Conservation (phyloP, 306 rosid species). For the Lablab purpureus region DNA sequence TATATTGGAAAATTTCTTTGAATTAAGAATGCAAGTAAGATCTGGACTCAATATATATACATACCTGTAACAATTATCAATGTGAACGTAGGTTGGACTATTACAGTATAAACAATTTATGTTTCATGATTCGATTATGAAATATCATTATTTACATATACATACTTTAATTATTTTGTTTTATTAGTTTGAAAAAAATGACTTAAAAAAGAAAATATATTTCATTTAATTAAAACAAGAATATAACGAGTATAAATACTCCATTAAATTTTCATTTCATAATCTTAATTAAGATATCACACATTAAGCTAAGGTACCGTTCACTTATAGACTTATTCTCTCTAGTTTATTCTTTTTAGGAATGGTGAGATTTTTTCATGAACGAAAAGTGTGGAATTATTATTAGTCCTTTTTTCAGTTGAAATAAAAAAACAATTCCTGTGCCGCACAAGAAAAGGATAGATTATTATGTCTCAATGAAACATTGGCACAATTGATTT, state of each 20-base stretch:
- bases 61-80: too few species aligned
- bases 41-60: too few species aligned
- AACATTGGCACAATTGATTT: not conserved
- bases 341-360: too few species aligned
- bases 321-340: too few species aligned
- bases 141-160: too few species aligned
- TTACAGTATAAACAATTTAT: too few species aligned
- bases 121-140: too few species aligned
- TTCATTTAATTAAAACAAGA: not conserved
- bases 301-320: too few species aligned
- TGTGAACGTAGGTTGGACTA: too few species aligned
- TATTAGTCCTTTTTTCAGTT: not conserved
- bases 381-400: not conserved
- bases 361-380: too few species aligned
- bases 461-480: not conserved
- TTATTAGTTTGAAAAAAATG: not conserved
- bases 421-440: not conserved
- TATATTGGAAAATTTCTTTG: too few species aligned
- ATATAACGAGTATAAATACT: not conserved
- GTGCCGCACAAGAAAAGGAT: not conserved
- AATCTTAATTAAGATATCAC: not conserved
- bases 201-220: not conserved
- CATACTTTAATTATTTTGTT: not conserved
- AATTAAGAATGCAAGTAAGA: too few species aligned
- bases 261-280: not conserved